Evolutionary conservation across 805 yeast species (phyloP), one percentile per base, ranked within the genome.

Genomic region (Yamadazyma phyllophila): DNA sequence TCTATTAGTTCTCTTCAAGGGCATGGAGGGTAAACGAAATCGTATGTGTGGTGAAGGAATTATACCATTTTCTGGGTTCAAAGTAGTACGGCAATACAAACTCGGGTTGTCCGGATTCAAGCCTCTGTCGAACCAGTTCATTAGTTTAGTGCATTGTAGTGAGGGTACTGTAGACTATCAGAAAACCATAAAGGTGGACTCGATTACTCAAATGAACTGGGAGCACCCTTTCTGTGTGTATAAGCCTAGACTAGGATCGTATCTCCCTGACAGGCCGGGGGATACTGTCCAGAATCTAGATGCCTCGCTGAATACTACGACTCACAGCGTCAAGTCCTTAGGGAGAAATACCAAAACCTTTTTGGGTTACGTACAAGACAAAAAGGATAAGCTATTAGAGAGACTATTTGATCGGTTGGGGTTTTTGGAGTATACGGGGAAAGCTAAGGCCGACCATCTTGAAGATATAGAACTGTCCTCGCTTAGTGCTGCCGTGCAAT

Each of bases 21-120:
- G 20, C 4, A 16, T 14, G 20, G 26, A 15, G 3, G 36, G 34
- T 14, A 45, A 45, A 15, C 3, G 24, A 20, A 20, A 6, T 20
- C 24, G 24, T 6, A 32, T n/a, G 27, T 51, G 55, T 37, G 44
- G 38, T 5, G 24, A 31, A 3, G 39, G 31, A 2, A 7, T 51
- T 6, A 42, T 63, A 10, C 72, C 76, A 0, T 83, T 74, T 52
- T 69, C 82, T 0, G 89, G 89, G 0, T 78, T 81, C 53, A 76
- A 76, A 45, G 62, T 82, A 2, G 74, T 74, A 41, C 66, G 83
- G 41, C 72, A 76, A 15, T 76, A 74, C 47, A 66, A 72, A 16
- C 57, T 74, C 17, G 38, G 49, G 8, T 13, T 51, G 1, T 36
- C 48, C 13, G 74, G 71, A 38, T 43, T 65, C 16, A 41, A 45